Conservation (phyloP, 208 protist species). For the Trypanosoma rangeli region DNA sequence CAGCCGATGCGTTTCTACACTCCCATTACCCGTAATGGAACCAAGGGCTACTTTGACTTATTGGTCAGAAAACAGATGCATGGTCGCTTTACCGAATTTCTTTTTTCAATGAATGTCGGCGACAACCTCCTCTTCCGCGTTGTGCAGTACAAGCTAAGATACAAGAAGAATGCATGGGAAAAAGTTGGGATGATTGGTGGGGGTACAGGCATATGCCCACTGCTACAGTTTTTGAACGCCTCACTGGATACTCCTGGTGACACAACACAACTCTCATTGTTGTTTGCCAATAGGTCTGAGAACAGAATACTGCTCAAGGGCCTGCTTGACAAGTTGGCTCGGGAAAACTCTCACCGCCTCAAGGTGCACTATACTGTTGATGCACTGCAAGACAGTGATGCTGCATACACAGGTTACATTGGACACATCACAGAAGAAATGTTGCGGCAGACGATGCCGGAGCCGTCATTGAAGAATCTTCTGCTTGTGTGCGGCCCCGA, state of each 20-base stretch:
- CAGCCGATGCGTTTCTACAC: slow-evolving; percentile 91
- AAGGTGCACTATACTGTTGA: slow-evolving; percentile 91
- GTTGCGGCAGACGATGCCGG: slow-evolving; percentile 77
- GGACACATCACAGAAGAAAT: slow-evolving; percentile 77
- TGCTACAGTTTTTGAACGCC: slow-evolving; percentile 90
- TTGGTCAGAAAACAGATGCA: slow-evolving; percentile 83
- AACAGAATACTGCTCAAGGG: slow-evolving; percentile 92
- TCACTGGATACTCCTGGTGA: slow-evolving; percentile 80
- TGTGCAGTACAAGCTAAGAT: slow-evolving; percentile 81
- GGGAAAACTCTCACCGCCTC: slow-evolving; percentile 66
- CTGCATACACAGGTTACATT: slow-evolving; percentile 74
- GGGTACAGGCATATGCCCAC: slow-evolving; percentile 92
- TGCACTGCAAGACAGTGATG: slow-evolving; percentile 57
- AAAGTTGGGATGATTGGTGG: slow-evolving; percentile 89
- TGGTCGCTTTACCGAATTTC: slow-evolving; percentile 83
- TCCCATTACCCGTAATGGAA: slow-evolving; percentile 84
- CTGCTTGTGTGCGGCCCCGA: slow-evolving; percentile 89
- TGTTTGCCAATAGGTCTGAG: slow-evolving; percentile 92
- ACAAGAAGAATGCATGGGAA: slow-evolving; percentile 76
- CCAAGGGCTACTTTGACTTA: slow-evolving; percentile 89
- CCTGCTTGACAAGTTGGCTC: slow-evolving; percentile 76
- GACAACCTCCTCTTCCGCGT: slow-evolving; percentile 79
- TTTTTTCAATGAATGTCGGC: slow-evolving; percentile 83
- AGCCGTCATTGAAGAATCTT: slow-evolving; percentile 63
- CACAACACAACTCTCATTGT: slow-evolving; percentile 76